Conservation (phyloP, 371 early-diverging fungal genomes). For the Lichtheimia corymbifera region DNA sequence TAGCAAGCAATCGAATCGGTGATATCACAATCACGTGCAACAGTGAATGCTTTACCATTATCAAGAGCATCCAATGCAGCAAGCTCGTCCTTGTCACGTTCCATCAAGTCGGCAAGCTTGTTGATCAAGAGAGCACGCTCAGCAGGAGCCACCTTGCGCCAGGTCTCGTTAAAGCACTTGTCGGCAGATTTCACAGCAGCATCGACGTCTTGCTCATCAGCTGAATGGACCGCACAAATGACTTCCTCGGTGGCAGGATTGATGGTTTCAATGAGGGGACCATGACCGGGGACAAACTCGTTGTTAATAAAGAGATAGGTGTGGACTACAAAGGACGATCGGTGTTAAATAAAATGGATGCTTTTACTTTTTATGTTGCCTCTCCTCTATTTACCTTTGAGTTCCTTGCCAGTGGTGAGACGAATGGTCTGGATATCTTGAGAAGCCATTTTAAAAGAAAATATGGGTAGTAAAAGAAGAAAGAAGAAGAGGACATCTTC, state of each 20-base stretch:
- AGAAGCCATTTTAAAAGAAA: slow-evolving; percentile 11
- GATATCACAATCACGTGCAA: slow-evolving; percentile 69
- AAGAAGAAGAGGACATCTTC: neutral
- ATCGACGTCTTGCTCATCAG: slow-evolving; percentile 72
- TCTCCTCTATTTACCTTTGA: slow-evolving; percentile 15
- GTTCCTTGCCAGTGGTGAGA: slow-evolving; percentile 21
- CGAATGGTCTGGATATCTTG: slow-evolving; percentile 25
- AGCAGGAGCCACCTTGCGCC: slow-evolving; percentile 65
- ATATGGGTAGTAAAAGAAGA: neutral
- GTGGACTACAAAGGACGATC: slow-evolving; percentile 29
- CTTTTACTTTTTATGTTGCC: neutral
- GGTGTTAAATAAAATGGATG: too few species aligned
- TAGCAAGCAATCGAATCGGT: slow-evolving; percentile 69
- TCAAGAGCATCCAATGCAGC: slow-evolving; percentile 84
- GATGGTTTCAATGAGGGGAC: slow-evolving; percentile 54
- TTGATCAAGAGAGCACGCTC: slow-evolving; percentile 45
- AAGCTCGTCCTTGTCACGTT: slow-evolving; percentile 65
- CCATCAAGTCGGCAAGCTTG: slow-evolving; percentile 75
- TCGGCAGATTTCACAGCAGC: slow-evolving; percentile 76
- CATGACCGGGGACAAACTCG: slow-evolving; percentile 68
- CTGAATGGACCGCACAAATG: slow-evolving; percentile 75
- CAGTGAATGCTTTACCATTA: slow-evolving; percentile 80
- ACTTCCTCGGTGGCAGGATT: slow-evolving; percentile 77
- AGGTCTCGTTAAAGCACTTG: slow-evolving; percentile 64
- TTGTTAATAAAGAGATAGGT: slow-evolving; percentile 74